These are phyloP conservation scores for Gracilaria vermiculophylla DNA, from an alignment of 23 red algal species.

Conservation along the genomic window DNA sequence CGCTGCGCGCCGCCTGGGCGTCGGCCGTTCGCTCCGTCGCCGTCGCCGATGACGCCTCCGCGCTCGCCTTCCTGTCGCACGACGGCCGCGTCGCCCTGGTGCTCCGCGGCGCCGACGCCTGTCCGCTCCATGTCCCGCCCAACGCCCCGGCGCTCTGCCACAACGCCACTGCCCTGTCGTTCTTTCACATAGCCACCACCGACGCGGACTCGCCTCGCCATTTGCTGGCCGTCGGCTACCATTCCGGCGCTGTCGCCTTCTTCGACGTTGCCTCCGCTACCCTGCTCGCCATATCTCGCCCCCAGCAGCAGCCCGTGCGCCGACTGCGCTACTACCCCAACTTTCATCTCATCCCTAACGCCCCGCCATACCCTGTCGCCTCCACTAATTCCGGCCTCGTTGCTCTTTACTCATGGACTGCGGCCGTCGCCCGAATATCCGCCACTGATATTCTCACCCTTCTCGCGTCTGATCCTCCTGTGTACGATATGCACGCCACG, in stretches of 20 bases:
- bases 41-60: constrained; percentile 48
- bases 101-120: not conserved
- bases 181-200: not conserved
- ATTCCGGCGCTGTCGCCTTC: constrained; percentile 44
- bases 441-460: constrained; percentile 11
- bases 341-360: not conserved
- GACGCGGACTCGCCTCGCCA: not conserved
- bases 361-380: constrained; percentile 1
- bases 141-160: not conserved
- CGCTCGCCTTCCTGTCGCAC: constrained; percentile 44
- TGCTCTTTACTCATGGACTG: constrained; percentile 37
- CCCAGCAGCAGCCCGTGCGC: constrained; percentile 39
- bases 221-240: constrained; percentile 39
- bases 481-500: constrained; percentile 28
- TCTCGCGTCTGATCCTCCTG: not conserved
- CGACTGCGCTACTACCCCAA: constrained; percentile 39
- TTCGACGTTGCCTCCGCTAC: not conserved
- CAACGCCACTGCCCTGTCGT: not conserved
- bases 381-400: constrained; percentile 44
- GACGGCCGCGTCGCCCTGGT: constrained; percentile 40
- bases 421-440: constrained; percentile 44
- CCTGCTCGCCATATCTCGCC: constrained; percentile 20
- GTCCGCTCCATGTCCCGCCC: not conserved
- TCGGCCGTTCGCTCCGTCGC: constrained; percentile 43
- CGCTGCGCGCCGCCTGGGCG: constrained; percentile 9